Evolutionary conservation across 495 filamentous ascomycete species (phyloP).

Genomic region (Podospora bellae-mahoneyi): DNA sequence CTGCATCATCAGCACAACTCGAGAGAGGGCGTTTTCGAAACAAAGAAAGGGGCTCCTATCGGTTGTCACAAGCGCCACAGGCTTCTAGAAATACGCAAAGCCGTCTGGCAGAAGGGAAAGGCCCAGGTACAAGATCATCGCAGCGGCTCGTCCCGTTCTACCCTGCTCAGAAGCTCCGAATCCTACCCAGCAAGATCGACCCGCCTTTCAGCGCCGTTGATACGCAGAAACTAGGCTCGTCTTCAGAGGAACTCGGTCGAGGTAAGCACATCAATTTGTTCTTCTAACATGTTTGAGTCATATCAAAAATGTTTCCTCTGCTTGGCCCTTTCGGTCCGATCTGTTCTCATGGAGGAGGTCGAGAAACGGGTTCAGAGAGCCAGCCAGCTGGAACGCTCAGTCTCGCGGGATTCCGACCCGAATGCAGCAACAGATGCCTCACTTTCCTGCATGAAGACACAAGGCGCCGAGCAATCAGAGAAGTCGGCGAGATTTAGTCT

Average conservation of each 20-base stretch:
- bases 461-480: slow-evolving; percentile 23
- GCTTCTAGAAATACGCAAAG: slow-evolving; percentile 4
- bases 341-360: not conserved
- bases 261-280: not conserved
- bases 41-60: not conserved
- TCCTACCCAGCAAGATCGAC: not conserved
- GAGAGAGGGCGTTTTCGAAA: slow-evolving; percentile 17
- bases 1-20: slow-evolving; percentile 21
- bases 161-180: not conserved
- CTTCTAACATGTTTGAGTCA: not conserved
- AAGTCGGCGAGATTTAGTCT: slow-evolving; percentile 18
- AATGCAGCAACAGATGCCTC: not conserved
- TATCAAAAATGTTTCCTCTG: not conserved
- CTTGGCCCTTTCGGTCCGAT: not conserved
- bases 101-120: not conserved
- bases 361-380: not conserved
- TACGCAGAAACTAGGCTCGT: not conserved
- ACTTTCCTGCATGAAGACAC: slow-evolving; percentile 16
- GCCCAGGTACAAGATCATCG: slow-evolving; percentile 1
- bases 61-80: slow-evolving; percentile 10
- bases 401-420: not conserved
- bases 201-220: not conserved
- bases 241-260: not conserved
- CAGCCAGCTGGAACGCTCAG: not conserved
- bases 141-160: not conserved